These are phyloP conservation scores for Erythrophleum ivorense DNA, from an alignment of 331 rosid species.

Conservation along the genomic window DNA sequence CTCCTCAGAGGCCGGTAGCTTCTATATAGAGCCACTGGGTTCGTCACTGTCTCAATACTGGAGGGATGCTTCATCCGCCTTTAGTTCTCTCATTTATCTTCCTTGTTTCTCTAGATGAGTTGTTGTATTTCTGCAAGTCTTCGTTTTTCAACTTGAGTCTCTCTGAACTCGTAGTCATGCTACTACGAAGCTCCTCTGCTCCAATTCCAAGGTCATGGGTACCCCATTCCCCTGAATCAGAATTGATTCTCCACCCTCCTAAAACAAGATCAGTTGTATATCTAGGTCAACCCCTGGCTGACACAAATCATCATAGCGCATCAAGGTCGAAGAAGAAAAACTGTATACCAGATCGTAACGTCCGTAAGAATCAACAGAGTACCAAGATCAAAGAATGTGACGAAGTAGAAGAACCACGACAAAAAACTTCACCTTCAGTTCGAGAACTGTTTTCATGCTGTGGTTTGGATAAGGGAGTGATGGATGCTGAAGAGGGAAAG, in stretches of 20 bases:
- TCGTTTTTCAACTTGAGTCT: not conserved
- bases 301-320: conserved; percentile 32
- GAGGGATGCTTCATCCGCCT: not conserved
- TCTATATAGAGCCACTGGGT: not conserved
- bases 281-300: conserved; percentile 27
- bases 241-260: conserved; percentile 41
- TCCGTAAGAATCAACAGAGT: conserved; percentile 1
- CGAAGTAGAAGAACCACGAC: conserved; percentile 25
- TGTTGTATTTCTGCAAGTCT: not conserved
- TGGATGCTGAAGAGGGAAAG: conserved; percentile 33
- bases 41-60: not conserved
- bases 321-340: conserved; percentile 36
- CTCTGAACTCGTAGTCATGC: conserved; percentile 51
- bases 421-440: conserved; percentile 32
- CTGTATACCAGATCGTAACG: conserved; percentile 5
- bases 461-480: conserved; percentile 47
- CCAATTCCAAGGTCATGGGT: conserved; percentile 61
- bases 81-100: not conserved
- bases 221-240: conserved; percentile 51
- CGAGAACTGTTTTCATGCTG: conserved; percentile 55
- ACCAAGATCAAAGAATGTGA: conserved; percentile 35
- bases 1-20: not conserved
- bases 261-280: conserved; percentile 51
- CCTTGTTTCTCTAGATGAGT: not conserved
- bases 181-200: conserved; percentile 64